A percentile compares a stretch with the other conserved stretches of the same genome.
Conservation (phyloP, 169 alveolate genomes). For the Babesia ovata region DNA sequence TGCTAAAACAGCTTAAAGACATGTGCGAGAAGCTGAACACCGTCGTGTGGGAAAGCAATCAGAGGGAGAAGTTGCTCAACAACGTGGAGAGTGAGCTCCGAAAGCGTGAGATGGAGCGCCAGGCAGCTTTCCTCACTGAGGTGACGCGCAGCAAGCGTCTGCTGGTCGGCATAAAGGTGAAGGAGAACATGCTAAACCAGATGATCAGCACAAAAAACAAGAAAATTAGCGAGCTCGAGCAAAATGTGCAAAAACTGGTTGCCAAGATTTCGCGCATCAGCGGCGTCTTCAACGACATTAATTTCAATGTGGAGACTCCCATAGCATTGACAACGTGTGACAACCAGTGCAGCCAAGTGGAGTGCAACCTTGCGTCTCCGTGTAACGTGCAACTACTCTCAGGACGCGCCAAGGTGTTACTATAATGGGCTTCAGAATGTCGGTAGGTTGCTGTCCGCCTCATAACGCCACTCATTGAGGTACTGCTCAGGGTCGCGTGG, state of each 20-base stretch:
- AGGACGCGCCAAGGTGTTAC: slow-evolving; percentile 40
- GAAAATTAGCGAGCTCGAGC: slow-evolving; percentile 27
- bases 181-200: slow-evolving; percentile 59
- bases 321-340: neutral
- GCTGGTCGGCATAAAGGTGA: slow-evolving; percentile 52
- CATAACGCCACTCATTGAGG: slow-evolving; percentile 62
- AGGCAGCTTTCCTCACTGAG: slow-evolving; percentile 51
- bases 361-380: slow-evolving; percentile 55
- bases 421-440: slow-evolving; percentile 16
- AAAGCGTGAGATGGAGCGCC: slow-evolving; percentile 61
- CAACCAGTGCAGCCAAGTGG: slow-evolving; percentile 17
- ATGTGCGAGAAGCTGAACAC: slow-evolving; percentile 56
- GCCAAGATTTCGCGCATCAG: slow-evolving; percentile 37
- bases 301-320: neutral
- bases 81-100: slow-evolving; percentile 58
- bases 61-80: slow-evolving; percentile 63
- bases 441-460: slow-evolving; percentile 47
- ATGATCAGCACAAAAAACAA: slow-evolving; percentile 47
- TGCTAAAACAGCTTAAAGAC: slow-evolving; percentile 48
- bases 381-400: slow-evolving; percentile 47
- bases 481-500: slow-evolving; percentile 54
- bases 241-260: slow-evolving; percentile 16
- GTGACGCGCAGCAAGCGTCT: slow-evolving; percentile 62
- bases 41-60: slow-evolving; percentile 55
- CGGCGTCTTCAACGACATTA: slow-evolving; percentile 45